Percentiles rank a stretch among this genome's conserved stretches.
Evolutionary conservation across 2,329 filamentous ascomycete genomes (phyloP).

Genomic region (Penicillium glabrum): DNA sequence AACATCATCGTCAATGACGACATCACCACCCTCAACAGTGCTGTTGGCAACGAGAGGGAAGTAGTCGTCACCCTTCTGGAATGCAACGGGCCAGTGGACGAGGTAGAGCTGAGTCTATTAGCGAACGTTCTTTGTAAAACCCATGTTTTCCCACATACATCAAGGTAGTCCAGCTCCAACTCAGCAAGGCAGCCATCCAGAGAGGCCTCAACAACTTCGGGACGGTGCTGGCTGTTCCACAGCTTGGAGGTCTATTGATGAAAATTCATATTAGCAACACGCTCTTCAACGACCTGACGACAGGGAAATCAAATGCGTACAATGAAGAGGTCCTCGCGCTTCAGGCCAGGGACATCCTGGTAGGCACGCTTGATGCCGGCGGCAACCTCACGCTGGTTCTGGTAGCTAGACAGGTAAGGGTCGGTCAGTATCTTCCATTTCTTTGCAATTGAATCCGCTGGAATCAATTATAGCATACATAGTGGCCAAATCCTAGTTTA

Average conservation of each 20-base stretch:
- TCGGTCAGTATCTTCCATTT: neutral
- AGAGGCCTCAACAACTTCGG: constrained; percentile 52
- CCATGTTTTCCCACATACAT: constrained; percentile 41
- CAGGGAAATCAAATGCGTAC: constrained; percentile 20
- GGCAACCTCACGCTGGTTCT: constrained; percentile 33
- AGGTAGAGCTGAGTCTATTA: constrained; percentile 35
- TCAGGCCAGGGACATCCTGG: constrained; percentile 40
- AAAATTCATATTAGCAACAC: neutral
- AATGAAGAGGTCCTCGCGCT: constrained; percentile 43
- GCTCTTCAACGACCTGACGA: neutral
- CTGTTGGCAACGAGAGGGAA: constrained; percentile 48
- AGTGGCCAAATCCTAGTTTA: constrained; percentile 36
- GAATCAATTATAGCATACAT: constrained; percentile 29
- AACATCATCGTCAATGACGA: constrained; percentile 46
- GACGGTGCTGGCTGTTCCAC: constrained; percentile 56
- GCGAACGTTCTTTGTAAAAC: neutral
- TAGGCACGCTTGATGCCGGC: constrained; percentile 20
- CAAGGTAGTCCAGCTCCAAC: constrained; percentile 55
- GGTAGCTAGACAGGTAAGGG: constrained; percentile 8
- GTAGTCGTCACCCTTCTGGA: constrained; percentile 40
- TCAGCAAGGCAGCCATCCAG: constrained; percentile 53
- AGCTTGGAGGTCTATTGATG: constrained; percentile 56
- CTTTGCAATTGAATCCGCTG: neutral
- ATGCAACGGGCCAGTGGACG: constrained; percentile 49
- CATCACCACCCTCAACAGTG: constrained; percentile 37